A percentile compares a stretch with the other conserved stretches of the same genome.
Evolutionary conservation across 1,139 yeast species (phyloP).

Genomic region (Debaryomyces sp.): DNA sequence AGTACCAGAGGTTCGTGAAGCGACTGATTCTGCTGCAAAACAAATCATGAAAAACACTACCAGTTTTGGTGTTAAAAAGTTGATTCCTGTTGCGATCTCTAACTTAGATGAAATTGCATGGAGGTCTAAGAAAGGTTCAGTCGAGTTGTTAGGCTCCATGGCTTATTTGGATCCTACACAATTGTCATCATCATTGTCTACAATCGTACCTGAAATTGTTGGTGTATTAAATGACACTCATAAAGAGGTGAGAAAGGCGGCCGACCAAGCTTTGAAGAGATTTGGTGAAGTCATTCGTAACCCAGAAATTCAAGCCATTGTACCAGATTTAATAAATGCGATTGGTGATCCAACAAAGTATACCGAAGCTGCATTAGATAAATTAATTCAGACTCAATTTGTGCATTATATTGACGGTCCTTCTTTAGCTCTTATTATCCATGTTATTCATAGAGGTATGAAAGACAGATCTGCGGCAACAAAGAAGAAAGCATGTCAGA

Average conservation of each 20-base stretch:
- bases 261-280: conserved; percentile 82
- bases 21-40: conserved; percentile 86
- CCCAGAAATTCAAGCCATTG: conserved; percentile 91
- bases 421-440: conserved; percentile 90
- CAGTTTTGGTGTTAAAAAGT: conserved; percentile 85
- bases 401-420: conserved; percentile 99
- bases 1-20: conserved; percentile 81
- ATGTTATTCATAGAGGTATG: conserved; percentile 95
- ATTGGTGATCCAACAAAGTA: conserved; percentile 93
- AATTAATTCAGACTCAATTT: conserved; percentile 85
- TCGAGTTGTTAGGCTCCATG: conserved; percentile 94
- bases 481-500: conserved; percentile 93
- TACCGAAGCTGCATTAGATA: conserved; percentile 87
- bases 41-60: conserved; percentile 91
- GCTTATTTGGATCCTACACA: conserved; percentile 96
- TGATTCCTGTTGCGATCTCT: conserved; percentile 87
- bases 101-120: conserved; percentile 89
- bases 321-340: conserved; percentile 87
- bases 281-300: conserved; percentile 97
- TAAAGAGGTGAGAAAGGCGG: conserved; percentile 95
- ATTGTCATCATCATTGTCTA: conserved; percentile 82
- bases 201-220: conserved; percentile 93
- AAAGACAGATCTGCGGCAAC: conserved; percentile 89
- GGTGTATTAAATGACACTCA: conserved; percentile 94
- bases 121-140: conserved; percentile 97